A percentile compares a stretch with the other conserved stretches of the same genome.
phyloP scores from a whole-genome alignment of 495 filamentous ascomycete genomes.

The Halenospora varia region DNA sequence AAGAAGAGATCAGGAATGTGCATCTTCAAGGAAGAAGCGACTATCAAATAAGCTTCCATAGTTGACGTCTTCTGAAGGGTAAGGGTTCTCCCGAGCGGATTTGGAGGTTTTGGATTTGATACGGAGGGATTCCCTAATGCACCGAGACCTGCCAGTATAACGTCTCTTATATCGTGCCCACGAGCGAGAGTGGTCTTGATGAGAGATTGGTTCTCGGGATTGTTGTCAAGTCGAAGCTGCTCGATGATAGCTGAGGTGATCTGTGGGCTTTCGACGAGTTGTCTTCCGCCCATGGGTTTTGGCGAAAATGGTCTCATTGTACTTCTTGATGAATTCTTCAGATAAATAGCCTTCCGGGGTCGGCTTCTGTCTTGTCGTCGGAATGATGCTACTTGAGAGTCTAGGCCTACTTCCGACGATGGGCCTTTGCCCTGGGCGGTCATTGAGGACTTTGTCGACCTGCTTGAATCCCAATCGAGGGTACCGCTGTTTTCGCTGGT shows the following conservation, averaged over 20 bases:
- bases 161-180: neutral
- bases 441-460: no score
- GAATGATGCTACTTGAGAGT: no score
- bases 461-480: neutral
- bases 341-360: neutral
- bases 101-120: neutral
- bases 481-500: neutral
- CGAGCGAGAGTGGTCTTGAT: conserved; percentile 5
- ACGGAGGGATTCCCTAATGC: neutral
- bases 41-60: neutral
- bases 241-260: neutral
- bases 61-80: neutral
- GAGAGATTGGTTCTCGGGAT: neutral
- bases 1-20: neutral
- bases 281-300: neutral
- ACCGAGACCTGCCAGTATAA: conserved; percentile 1
- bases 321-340: neutral
- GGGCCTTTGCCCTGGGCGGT: no score
- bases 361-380: no score
- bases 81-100: neutral
- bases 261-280: neutral
- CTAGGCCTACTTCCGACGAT: no score
- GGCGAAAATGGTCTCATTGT: neutral
- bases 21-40: neutral
- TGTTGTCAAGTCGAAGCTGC: conserved; percentile 5